Base-by-base conservation (phyloP, 768 basidiomycete genomes). In the Lactifluus volemus region DNA sequence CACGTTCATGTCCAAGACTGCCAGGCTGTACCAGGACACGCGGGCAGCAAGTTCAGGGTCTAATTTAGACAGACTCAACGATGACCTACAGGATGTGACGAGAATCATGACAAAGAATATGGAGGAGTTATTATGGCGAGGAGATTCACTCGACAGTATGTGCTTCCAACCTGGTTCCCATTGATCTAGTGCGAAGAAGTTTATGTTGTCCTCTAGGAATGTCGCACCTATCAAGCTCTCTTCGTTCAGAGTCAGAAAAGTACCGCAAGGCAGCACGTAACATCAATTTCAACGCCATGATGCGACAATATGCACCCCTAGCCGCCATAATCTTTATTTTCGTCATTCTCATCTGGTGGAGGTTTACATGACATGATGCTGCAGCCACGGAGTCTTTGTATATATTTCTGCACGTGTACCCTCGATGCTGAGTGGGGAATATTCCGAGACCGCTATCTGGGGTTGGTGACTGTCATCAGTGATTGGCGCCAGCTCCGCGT, bases 101-200 rank as follows among this genome's bases (percentile, higher is more conserved):
- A 80, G 92, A 65, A 98, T 99, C 74, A 98, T 99, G 97, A 98
- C 97, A 9, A 98, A 99, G 78, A 98, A 99, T 70, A 99, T 99
- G 96, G 97, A 99, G 74, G 97, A 99, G 73, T 77, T 99, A 54
- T 75, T 99, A 52, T 98, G 96, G 97, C 80, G 97, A 72, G 97
- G 97, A 30, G 97, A 99, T 72, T 96, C 92, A 34, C 79, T 99
- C 60, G 97, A 99, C 73, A 81, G 97, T 96, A 70, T 67, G 89
- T 76, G 49, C 45, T 47, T 45, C 15, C 30, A 38, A 39, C 14
- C 11, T 48, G 30, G n/a, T 41, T 36, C 17, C 1, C 19, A 8
- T 45, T 19, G 25, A 14, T 21, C 19, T 47, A 47, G 45, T 25
- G 7, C 25, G 29, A 14, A 29, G 50, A 53, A 21, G 30, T 19